Evolutionary conservation across 78 protist genomes (phyloP).

Genomic region (Dictyostelium brefeldianum): DNA sequence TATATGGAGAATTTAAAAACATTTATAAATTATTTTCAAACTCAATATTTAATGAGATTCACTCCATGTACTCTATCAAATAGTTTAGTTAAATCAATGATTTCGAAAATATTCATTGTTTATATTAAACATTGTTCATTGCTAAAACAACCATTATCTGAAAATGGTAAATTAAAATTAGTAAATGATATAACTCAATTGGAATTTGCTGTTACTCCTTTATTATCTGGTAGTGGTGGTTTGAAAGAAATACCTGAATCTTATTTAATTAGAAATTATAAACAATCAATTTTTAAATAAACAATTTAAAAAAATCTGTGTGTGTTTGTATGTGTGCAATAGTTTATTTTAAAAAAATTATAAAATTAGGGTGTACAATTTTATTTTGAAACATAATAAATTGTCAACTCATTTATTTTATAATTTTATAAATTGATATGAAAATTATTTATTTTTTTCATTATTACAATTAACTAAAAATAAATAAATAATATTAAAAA

Average conservation of each 20-base stretch:
- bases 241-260: constrained; percentile 43
- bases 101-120: not conserved
- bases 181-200: constrained; percentile 50
- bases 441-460: too few relatives aligned
- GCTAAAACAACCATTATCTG: constrained; percentile 40
- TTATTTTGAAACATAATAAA: too few relatives aligned
- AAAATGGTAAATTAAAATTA: constrained; percentile 46
- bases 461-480: too few relatives aligned
- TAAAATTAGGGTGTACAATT: too few relatives aligned
- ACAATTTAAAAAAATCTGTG: not conserved
- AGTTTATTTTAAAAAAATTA: too few relatives aligned
- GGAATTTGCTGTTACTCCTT: constrained; percentile 46
- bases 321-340: too few relatives aligned
- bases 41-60: constrained; percentile 25
- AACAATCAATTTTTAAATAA: constrained; percentile 56
- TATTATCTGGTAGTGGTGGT: constrained; percentile 35
- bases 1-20: constrained; percentile 37
- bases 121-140: constrained; percentile 34
- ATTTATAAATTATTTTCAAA: constrained; percentile 20
- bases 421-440: too few relatives aligned
- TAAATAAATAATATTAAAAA: too few relatives aligned
- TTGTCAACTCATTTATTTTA: too few relatives aligned
- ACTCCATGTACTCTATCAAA: constrained; percentile 26
- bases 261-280: constrained; percentile 39
- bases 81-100: not conserved